phyloP scores from a whole-genome alignment of 768 basidiomycete species.

The Rhizopogon vulgaris region DNA sequence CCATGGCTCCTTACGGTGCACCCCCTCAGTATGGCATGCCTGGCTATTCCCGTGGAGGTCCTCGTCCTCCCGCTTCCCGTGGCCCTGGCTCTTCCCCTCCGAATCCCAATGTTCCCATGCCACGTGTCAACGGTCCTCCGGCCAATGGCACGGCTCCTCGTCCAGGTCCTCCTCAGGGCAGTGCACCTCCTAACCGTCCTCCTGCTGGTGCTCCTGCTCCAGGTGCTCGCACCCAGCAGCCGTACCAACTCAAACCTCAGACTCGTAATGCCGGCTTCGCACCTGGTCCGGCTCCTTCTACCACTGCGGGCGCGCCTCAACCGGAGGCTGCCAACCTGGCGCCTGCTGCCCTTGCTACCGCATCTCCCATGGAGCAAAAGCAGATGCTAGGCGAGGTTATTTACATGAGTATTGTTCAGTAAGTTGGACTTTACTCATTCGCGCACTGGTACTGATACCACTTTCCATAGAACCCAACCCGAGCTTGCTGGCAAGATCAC shows the following conservation, averaged over 20 bases:
- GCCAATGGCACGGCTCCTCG: conserved; percentile 49
- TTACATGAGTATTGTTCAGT: conserved; percentile 85
- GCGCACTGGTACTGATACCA: conserved; percentile 9
- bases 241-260: conserved; percentile 28
- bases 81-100: conserved; percentile 69
- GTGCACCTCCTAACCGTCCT: conserved; percentile 37
- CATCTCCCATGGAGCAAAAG: conserved; percentile 84
- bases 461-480: conserved; percentile 59
- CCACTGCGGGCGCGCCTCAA: conserved; percentile 35
- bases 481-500: conserved; percentile 98
- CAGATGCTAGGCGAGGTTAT: conserved; percentile 97
- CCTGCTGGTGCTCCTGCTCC: conserved; percentile 42
- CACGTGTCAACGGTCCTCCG: conserved; percentile 60
- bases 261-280: conserved; percentile 27
- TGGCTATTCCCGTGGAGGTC: conserved; percentile 53
- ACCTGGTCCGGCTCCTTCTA: conserved; percentile 24
- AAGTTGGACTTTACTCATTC: conserved; percentile 25
- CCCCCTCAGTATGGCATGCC: conserved; percentile 75
- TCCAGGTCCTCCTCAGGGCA: conserved; percentile 32
- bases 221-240: conserved; percentile 27
- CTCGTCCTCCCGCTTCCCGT: conserved; percentile 59
- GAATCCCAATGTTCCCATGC: conserved; percentile 53
- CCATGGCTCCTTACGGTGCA: conserved; percentile 68
- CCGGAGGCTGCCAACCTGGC: conserved; percentile 52
- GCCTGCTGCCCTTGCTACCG: conserved; percentile 53